Evolutionary conservation across 805 yeast genomes (phyloP).

Genomic region (Teunomyces gatunensis): DNA sequence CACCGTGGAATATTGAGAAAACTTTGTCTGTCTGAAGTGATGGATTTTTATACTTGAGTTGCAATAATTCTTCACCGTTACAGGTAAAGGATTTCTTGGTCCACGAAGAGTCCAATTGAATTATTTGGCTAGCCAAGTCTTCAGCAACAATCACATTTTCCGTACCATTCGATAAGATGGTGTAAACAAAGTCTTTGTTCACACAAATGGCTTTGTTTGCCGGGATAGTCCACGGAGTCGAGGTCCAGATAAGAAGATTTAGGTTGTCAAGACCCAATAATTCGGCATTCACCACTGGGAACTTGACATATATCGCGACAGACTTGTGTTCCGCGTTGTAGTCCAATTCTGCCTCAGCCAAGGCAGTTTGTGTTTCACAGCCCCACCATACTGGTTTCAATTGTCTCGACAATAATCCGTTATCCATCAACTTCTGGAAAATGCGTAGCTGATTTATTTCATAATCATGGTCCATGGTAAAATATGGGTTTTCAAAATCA

Average conservation of each 20-base stretch:
- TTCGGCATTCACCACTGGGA: conserved; percentile 39
- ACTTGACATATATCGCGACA: conserved; percentile 64
- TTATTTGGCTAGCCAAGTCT: conserved; percentile 42
- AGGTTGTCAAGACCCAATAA: conserved; percentile 12
- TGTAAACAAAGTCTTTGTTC: conserved; percentile 57
- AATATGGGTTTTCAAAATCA: conserved; percentile 71
- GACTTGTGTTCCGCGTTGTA: conserved; percentile 73
- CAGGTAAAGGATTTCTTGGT: conserved; percentile 8
- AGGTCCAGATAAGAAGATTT: conserved; percentile 81
- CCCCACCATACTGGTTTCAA: conserved; percentile 98
- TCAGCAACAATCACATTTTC: conserved; percentile 52
- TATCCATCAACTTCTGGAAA: conserved; percentile 62
- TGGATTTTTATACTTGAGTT: conserved; percentile 54
- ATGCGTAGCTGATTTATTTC: conserved; percentile 74
- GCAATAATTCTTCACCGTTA: conserved; percentile 24
- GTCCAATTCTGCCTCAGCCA: conserved; percentile 95
- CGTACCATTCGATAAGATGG: conserved; percentile 32
- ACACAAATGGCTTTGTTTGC: conserved; percentile 83
- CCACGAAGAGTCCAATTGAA: conserved; percentile 22
- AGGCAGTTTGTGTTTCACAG: conserved; percentile 86
- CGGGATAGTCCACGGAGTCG: conserved; percentile 97
- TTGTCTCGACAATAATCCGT: conserved; percentile 74
- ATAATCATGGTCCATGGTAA: conserved; percentile 67
- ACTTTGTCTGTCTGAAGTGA: conserved; percentile 29
- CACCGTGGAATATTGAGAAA: conserved; percentile 71